Conservation (phyloP, 2,329 filamentous ascomycete genomes). For the Clonostachys byssicola region DNA sequence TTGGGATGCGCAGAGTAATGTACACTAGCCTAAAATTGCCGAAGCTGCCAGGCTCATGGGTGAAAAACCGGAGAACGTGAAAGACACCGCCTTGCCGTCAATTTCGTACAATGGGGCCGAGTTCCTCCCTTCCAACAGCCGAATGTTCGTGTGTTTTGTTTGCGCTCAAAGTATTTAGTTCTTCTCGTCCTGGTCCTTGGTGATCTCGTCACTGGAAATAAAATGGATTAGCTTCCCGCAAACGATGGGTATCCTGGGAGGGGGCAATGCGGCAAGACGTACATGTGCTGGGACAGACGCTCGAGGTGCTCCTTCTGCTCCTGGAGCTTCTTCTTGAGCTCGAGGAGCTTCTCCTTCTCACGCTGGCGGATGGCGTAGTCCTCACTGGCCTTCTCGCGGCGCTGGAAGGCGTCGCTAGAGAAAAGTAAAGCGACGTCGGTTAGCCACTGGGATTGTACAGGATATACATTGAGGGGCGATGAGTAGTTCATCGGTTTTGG, state of each 20-base stretch:
- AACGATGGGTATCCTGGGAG: not conserved
- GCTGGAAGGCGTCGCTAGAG: constrained; percentile 82
- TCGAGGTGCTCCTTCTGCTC: constrained; percentile 81
- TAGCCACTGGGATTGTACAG: not conserved
- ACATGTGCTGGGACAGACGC: constrained; percentile 86
- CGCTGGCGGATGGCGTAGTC: constrained; percentile 80
- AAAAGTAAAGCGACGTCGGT: constrained; percentile 1
- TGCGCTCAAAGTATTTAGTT: constrained; percentile 34
- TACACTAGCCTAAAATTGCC: constrained; percentile 25
- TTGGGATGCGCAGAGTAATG: constrained; percentile 12
- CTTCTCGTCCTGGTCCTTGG: constrained; percentile 65
- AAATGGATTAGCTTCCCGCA: not conserved
- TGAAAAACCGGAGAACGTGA: too few relatives aligned
- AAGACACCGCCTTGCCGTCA: too few relatives aligned
- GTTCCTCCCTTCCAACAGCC: too few relatives aligned
- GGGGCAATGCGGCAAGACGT: constrained; percentile 21
- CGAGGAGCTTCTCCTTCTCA: constrained; percentile 84
- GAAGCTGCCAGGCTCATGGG: not conserved
- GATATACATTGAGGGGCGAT: too few relatives aligned
- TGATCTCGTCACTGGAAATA: constrained; percentile 65
- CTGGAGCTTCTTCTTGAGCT: constrained; percentile 67
- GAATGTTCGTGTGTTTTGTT: not conserved
- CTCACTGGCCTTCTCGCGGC: constrained; percentile 84
- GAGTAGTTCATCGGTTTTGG: not conserved
- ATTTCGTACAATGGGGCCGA: too few relatives aligned